Evolutionary conservation across 2,329 filamentous ascomycete species (phyloP), one percentile per base, ranked within the genome.

Genomic region (Fusarium napiforme): DNA sequence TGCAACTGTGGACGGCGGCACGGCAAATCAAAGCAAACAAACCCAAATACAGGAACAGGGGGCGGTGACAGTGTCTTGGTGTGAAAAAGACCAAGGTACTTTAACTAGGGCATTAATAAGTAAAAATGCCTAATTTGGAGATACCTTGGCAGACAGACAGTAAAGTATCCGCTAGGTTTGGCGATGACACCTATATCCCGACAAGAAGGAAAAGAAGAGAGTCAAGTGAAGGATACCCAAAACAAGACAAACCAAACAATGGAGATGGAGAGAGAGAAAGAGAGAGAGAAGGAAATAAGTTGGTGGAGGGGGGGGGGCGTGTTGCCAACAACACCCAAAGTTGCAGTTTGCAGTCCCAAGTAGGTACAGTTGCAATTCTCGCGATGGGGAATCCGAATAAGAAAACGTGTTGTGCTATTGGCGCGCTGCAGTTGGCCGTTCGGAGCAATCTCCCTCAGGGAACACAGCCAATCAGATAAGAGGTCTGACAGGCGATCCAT

Each of bases 401-500:
- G 73, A 77, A 76, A 77, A 71, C 73, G 75, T 77, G 73, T 77
- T 76, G 72, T 77, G 47, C 75, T 61, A 77, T 77, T 77, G 75
- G 75, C 56, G 67, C 66, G 61, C 57, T 59, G 60, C 43, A 46
- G 59, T 46, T 46, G 43, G 46, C 19, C 55, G 21, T 47, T 62
- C 64, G 16, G 49, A 61, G 60, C 47, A 76, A 59, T 76, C 57
- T 74, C 67, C 52, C 52, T 61, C 60, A 73, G 72, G 74, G 69
- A 64, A 55, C 18, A 14, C 36, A 52, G 52, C 74, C 74, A 64
- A 76, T 77, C 67, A 74, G n/a, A 32, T n/a, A 9, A n/a, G n/a
- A 28, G 59, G 23, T 18, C 36, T 60, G 64, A 67, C 67, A 72
- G 60, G 56, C 66, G 64, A 68, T 56, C 49, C 42, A 68, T 64